These are phyloP conservation scores for Alternaria consortialis DNA, from an alignment of 2,329 filamentous ascomycete genomes.

Conservation along the genomic window DNA sequence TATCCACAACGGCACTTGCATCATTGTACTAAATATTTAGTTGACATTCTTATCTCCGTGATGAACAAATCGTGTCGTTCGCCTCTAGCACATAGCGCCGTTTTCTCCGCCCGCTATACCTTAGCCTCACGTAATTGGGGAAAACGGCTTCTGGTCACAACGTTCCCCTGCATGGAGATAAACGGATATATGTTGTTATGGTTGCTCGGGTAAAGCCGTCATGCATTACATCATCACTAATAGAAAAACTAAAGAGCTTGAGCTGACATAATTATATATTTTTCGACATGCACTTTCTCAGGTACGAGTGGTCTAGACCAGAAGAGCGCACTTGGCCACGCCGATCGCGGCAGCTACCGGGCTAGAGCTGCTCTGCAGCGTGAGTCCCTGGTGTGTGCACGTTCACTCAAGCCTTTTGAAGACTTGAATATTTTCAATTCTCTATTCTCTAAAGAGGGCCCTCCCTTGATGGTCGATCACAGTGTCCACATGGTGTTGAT, in stretches of 20 bases:
- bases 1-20: not conserved
- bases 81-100: not conserved
- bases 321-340: not conserved
- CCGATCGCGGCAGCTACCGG: not conserved
- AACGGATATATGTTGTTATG: not conserved
- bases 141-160: not conserved
- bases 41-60: not conserved
- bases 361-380: not conserved
- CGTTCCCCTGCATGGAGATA: not conserved
- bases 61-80: not conserved
- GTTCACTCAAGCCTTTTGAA: not conserved
- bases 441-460: not conserved
- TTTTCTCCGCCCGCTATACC: not conserved
- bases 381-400: not conserved
- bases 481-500: slow-evolving; percentile 71
- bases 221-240: slow-evolving; percentile 11
- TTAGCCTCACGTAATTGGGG: not conserved
- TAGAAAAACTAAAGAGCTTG: not conserved
- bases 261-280: not conserved
- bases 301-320: not conserved
- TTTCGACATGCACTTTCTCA: not conserved
- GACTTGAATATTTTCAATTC: not conserved
- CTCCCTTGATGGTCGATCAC: slow-evolving; percentile 23
- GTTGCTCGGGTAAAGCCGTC: slow-evolving; percentile 1
- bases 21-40: not conserved